phyloP scores from a whole-genome alignment of 108 stramenopile species.

The Hondaea fermentalgiana region DNA sequence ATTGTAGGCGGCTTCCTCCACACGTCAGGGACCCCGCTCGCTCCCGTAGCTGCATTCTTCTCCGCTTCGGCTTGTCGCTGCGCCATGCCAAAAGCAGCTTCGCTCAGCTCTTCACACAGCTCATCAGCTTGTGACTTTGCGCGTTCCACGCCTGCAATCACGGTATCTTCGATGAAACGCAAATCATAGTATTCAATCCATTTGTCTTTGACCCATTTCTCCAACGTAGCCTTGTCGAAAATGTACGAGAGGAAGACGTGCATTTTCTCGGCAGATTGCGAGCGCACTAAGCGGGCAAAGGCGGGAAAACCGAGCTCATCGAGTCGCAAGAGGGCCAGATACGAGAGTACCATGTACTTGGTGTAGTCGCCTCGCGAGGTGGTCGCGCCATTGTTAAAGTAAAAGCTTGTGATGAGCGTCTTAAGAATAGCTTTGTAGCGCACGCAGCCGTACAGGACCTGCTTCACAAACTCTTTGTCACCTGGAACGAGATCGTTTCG shows the following conservation, averaged over 20 bases:
- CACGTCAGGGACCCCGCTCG: neutral
- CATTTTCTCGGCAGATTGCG: constrained; percentile 49
- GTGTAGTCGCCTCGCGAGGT: constrained; percentile 43
- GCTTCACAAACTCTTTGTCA: constrained; percentile 19
- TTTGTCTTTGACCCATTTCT: neutral
- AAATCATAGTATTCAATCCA: constrained; percentile 26
- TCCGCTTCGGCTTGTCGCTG: neutral
- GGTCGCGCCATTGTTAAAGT: constrained; percentile 37
- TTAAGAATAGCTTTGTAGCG: constrained; percentile 39
- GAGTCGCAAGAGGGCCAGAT: constrained; percentile 46
- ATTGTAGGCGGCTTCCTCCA: constrained; percentile 28
- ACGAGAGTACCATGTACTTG: constrained; percentile 48
- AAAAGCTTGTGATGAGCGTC: constrained; percentile 43
- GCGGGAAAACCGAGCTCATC: constrained; percentile 44
- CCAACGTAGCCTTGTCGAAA: constrained; percentile 24
- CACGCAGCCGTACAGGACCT: constrained; percentile 53
- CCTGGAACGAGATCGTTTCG: neutral
- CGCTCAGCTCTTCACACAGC: neutral
- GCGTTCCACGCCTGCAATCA: neutral
- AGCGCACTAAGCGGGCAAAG: constrained; percentile 24
- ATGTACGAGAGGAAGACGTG: constrained; percentile 34
- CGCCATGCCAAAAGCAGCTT: neutral
- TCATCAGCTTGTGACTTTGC: neutral
- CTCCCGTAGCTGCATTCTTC: neutral
- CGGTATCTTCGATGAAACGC: neutral